phyloP scores from a whole-genome alignment of 768 basidiomycete genomes.

The Lactarius trivialis region DNA sequence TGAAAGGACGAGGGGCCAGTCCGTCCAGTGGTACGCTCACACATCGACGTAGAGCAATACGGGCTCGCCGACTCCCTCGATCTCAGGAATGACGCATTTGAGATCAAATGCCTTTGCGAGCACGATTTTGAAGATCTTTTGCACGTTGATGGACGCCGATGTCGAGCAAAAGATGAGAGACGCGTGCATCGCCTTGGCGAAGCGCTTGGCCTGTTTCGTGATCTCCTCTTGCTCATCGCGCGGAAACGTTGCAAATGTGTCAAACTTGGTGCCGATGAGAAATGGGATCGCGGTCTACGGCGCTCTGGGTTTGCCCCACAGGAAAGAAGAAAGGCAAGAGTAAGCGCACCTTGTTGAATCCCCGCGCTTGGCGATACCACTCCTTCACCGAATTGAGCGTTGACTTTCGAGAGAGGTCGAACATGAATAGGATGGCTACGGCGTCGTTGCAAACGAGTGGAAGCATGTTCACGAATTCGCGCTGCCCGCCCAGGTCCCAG shows the following conservation, averaged over 20 bases:
- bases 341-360: slow-evolving; percentile 88
- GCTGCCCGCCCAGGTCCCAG: slow-evolving; percentile 96
- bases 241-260: slow-evolving; percentile 92
- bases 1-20: not conserved
- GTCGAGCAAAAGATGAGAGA: slow-evolving; percentile 99
- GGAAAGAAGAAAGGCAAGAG: not conserved
- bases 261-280: slow-evolving; percentile 97
- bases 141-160: slow-evolving; percentile 97
- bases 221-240: slow-evolving; percentile 99
- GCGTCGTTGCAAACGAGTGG: slow-evolving; percentile 98
- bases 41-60: slow-evolving; percentile 90
- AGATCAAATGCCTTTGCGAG: slow-evolving; percentile 96
- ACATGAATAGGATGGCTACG: slow-evolving; percentile 99
- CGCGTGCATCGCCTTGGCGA: slow-evolving; percentile 98
- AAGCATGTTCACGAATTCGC: slow-evolving; percentile 99
- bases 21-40: slow-evolving; percentile 29
- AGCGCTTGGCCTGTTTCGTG: slow-evolving; percentile 98
- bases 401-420: slow-evolving; percentile 94
- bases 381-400: slow-evolving; percentile 98
- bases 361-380: slow-evolving; percentile 98
- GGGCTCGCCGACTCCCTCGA: slow-evolving; percentile 94
- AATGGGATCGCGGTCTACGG: slow-evolving; percentile 94
- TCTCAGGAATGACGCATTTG: slow-evolving; percentile 98
- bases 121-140: slow-evolving; percentile 99
- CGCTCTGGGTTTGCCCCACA: slow-evolving; percentile 3